A percentile compares a stretch with the other conserved stretches of the same genome.
These are phyloP conservation scores for Aspergillus aculeatinus DNA, from an alignment of 2,329 filamentous ascomycete species.

Conservation along the genomic window DNA sequence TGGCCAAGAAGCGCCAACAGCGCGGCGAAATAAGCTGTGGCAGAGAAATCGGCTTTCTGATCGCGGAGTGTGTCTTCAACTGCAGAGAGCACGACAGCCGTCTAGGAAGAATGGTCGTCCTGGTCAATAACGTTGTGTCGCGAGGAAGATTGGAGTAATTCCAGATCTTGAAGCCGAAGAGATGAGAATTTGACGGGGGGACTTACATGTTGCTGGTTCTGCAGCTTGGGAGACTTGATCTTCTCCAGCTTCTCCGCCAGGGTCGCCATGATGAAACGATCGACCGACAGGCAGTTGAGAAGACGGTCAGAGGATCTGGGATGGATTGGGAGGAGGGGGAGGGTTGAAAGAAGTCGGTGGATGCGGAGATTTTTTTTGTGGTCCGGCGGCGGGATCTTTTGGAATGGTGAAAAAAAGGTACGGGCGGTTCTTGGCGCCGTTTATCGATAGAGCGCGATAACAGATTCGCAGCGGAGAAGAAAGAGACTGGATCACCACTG, in stretches of 20 bases:
- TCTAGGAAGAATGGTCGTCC: conserved; percentile 18
- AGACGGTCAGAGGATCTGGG: conserved; percentile 17
- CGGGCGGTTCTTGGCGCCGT: conserved; percentile 22
- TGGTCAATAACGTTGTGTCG: conserved; percentile 8
- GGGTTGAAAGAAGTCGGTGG: conserved; percentile 28
- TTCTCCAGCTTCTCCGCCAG: conserved; percentile 92
- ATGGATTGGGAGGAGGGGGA: conserved; percentile 22
- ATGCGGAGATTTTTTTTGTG: conserved; percentile 28
- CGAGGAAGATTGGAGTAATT: conserved; percentile 8
- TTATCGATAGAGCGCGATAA: conserved; percentile 22
- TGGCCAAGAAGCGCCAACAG: conserved; percentile 83
- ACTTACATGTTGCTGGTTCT: conserved; percentile 87
- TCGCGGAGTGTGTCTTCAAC: conserved; percentile 91
- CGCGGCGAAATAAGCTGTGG: conserved; percentile 95
- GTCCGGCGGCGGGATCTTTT: conserved; percentile 23
- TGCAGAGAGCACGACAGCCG: conserved; percentile 77
- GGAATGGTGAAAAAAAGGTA: conserved; percentile 33
- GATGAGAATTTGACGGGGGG: conserved; percentile 1
- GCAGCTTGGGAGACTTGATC: conserved; percentile 93
- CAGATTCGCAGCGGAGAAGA: not conserved
- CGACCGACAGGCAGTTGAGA: conserved; percentile 28
- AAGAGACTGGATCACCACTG: too few species aligned
- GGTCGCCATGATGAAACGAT: conserved; percentile 52
- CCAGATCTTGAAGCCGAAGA: not conserved
- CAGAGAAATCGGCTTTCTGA: conserved; percentile 76